Percentiles rank a stretch among this genome's conserved stretches.
Conservation (phyloP, 345 rosid genomes). For the Sisymbrium altissimum region DNA sequence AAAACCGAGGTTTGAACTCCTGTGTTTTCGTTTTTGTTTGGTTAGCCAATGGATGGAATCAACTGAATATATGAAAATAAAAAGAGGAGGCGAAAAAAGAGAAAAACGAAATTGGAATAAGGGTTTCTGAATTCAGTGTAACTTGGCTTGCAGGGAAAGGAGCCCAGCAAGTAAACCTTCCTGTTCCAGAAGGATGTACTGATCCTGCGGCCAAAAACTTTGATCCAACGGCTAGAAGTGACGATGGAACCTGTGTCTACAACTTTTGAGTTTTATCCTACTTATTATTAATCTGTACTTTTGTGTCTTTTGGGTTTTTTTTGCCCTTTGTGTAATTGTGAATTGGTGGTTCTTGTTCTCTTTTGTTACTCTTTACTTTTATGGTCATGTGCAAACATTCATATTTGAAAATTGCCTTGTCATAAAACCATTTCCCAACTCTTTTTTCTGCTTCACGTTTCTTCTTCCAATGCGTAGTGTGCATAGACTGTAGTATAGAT, state of each 20-base stretch:
- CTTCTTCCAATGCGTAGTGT: background rate
- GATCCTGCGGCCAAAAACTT: slow-evolving; percentile 63
- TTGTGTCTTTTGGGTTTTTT: background rate
- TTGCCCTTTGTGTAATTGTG: slow-evolving; percentile 23
- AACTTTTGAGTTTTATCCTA: slow-evolving; percentile 30
- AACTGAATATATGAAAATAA: background rate
- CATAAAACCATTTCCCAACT: slow-evolving; percentile 11
- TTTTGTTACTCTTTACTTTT: background rate
- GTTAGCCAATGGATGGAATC: background rate
- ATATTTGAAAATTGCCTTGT: slow-evolving; percentile 22
- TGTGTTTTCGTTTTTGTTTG: background rate
- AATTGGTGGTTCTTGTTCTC: slow-evolving; percentile 19
- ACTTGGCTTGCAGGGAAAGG: slow-evolving; percentile 58
- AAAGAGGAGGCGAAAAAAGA: background rate
- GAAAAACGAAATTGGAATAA: background rate
- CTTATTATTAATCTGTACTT: slow-evolving; percentile 3
- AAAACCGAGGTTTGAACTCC: slow-evolving; percentile 32
- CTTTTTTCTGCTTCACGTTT: background rate
- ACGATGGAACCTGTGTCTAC: slow-evolving; percentile 83
- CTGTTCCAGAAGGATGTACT: slow-evolving; percentile 87
- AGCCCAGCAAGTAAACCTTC: slow-evolving; percentile 71
- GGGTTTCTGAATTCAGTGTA: slow-evolving; percentile 9
- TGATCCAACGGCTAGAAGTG: slow-evolving; percentile 94
- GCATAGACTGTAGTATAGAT: background rate
- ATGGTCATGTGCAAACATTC: slow-evolving; percentile 28